These are phyloP conservation scores for Aspergillus sergii DNA, from an alignment of 2,329 filamentous ascomycete genomes.

Conservation along the genomic window DNA sequence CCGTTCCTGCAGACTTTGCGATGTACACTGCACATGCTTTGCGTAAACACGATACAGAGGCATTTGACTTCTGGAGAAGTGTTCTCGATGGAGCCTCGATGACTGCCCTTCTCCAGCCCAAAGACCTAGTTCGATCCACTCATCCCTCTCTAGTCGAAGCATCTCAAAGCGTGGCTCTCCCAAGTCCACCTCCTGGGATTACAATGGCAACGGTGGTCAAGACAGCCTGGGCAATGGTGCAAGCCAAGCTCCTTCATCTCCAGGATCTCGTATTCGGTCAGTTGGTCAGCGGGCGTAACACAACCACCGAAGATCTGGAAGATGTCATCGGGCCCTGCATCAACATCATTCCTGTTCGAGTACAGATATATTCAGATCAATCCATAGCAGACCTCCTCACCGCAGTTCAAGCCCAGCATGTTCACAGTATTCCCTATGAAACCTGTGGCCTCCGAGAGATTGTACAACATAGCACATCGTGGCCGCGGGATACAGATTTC, in stretches of 20 bases:
- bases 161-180: too few species aligned
- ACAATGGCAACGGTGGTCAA: conserved; percentile 52
- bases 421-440: not conserved
- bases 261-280: conserved; percentile 61
- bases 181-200: conserved; percentile 9
- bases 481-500: not conserved
- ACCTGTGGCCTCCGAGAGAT: not conserved
- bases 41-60: too few species aligned
- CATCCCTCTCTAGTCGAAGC: not conserved
- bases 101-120: not conserved
- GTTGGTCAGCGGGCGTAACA: conserved; percentile 52
- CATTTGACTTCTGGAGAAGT: too few species aligned
- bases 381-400: not conserved
- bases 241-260: conserved; percentile 53
- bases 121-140: not conserved
- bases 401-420: not conserved
- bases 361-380: not conserved
- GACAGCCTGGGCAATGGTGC: conserved; percentile 59
- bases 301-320: conserved; percentile 37
- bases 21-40: too few species aligned
- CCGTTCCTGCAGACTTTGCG: too few species aligned
- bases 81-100: too few species aligned
- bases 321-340: conserved; percentile 26
- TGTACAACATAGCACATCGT: not conserved
- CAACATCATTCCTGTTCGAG: not conserved